phyloP scores from a whole-genome alignment of 306 rosid species.

The Crataegus laevigata region DNA sequence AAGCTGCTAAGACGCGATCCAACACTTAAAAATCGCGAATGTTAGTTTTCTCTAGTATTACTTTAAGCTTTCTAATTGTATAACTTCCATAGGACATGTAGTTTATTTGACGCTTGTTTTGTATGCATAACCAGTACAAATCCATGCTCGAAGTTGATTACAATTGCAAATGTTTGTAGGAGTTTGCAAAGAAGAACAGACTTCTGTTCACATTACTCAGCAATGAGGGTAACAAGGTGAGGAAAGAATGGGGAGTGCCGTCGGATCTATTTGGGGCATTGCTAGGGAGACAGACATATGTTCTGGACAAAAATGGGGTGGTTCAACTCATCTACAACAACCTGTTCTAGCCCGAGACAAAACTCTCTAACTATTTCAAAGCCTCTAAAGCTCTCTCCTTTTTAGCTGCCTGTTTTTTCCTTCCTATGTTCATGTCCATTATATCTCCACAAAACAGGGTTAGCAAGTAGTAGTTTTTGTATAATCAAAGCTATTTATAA shows the following conservation, averaged over 20 bases:
- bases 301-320: slow-evolving; percentile 82
- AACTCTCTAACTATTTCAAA: slow-evolving; percentile 80
- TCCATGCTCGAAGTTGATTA: slow-evolving; percentile 12
- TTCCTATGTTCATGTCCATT: neutral
- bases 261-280: slow-evolving; percentile 87
- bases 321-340: slow-evolving; percentile 95
- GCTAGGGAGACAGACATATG: slow-evolving; percentile 97
- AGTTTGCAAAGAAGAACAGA: slow-evolving; percentile 75
- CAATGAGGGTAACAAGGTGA: slow-evolving; percentile 85
- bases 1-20: neutral
- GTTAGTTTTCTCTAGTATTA: too few species aligned
- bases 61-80: too few species aligned
- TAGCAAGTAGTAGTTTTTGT: slow-evolving; percentile 15
- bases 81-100: neutral
- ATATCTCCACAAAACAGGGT: slow-evolving; percentile 7
- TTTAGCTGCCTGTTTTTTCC: neutral
- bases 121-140: neutral
- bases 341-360: slow-evolving; percentile 94
- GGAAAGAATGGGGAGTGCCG: slow-evolving; percentile 94
- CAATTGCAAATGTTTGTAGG: slow-evolving; percentile 36
- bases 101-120: neutral
- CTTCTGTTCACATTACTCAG: slow-evolving; percentile 86
- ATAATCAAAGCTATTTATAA: slow-evolving; percentile 11
- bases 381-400: slow-evolving; percentile 34
- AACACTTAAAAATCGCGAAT: too few species aligned